Conservation (phyloP, 257 asterid species). For the Ajuga chamaepitys region DNA sequence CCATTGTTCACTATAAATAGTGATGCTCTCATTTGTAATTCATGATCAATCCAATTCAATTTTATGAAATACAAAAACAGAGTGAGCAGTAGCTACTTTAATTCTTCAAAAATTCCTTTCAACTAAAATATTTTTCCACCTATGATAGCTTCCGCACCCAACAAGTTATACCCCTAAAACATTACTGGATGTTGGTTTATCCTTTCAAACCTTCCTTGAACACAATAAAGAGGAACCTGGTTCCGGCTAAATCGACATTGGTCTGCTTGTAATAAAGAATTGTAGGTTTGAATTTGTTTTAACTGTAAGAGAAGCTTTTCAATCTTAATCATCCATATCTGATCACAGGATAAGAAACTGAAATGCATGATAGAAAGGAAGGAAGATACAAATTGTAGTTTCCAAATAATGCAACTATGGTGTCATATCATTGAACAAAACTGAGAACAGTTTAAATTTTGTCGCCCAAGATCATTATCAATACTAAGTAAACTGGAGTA, state of each 20-base stretch:
- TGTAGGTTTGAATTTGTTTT: neutral
- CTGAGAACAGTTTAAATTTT: neutral
- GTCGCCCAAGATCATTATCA: neutral
- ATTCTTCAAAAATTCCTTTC: too few species aligned
- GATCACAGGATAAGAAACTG: neutral
- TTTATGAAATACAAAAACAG: too few species aligned
- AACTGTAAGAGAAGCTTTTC: neutral
- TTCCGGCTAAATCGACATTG: conserved; percentile 80
- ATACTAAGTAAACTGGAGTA: neutral
- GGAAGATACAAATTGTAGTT: neutral
- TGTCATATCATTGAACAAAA: neutral
- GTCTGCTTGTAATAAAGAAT: conserved; percentile 54
- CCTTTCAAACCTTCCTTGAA: conserved; percentile 92
- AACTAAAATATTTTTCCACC: too few species aligned
- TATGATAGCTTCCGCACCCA: too few species aligned
- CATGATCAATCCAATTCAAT: too few species aligned
- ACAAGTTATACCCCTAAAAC: conserved; percentile 26
- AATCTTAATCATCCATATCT: neutral
- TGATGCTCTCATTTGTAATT: too few species aligned
- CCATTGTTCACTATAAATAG: too few species aligned
- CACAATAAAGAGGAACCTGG: conserved; percentile 86
- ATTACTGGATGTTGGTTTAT: conserved; percentile 96
- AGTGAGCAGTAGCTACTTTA: too few species aligned
- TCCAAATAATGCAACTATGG: neutral
- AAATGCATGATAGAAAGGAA: neutral